phyloP scores from a whole-genome alignment of 208 protist genomes.

The Crithidia thermophila region DNA sequence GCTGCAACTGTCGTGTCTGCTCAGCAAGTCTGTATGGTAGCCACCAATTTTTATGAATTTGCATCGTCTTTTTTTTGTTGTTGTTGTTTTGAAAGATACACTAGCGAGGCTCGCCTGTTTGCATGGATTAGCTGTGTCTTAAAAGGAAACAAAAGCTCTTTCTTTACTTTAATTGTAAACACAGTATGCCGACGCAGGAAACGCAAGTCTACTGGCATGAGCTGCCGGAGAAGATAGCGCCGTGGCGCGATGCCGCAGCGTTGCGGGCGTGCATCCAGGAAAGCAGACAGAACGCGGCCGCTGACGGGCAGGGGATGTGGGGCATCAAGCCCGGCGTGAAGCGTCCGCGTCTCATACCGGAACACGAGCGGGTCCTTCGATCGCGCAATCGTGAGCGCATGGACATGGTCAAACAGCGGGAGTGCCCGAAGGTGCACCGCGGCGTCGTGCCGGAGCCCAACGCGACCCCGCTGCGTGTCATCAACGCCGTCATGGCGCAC shows the following conservation, averaged over 20 bases:
- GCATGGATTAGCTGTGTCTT: too few relatives aligned
- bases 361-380: background rate
- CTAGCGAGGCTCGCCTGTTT: background rate
- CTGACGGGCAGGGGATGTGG: slow-evolving; percentile 3
- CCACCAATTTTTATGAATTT: background rate
- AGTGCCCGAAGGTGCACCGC: slow-evolving; percentile 24
- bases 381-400: background rate
- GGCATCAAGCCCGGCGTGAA: background rate
- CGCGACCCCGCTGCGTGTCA: slow-evolving; percentile 50
- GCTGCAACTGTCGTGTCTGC: too few relatives aligned
- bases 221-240: slow-evolving; percentile 14
- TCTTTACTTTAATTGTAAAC: too few relatives aligned
- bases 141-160: background rate
- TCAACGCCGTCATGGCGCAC: slow-evolving; percentile 65
- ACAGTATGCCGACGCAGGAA: slow-evolving; percentile 23
- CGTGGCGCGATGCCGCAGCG: slow-evolving; percentile 22
- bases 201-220: slow-evolving; percentile 39
- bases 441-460: slow-evolving; percentile 56
- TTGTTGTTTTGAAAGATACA: background rate
- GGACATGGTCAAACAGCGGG: background rate
- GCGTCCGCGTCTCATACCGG: background rate
- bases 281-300: slow-evolving; percentile 2
- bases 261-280: slow-evolving; percentile 13
- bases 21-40: too few relatives aligned
- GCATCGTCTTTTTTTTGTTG: background rate